A percentile compares a stretch with the other conserved stretches of the same genome.
Conservation (phyloP, 352 stramenopile species). For the Aphanomyces invadans region DNA sequence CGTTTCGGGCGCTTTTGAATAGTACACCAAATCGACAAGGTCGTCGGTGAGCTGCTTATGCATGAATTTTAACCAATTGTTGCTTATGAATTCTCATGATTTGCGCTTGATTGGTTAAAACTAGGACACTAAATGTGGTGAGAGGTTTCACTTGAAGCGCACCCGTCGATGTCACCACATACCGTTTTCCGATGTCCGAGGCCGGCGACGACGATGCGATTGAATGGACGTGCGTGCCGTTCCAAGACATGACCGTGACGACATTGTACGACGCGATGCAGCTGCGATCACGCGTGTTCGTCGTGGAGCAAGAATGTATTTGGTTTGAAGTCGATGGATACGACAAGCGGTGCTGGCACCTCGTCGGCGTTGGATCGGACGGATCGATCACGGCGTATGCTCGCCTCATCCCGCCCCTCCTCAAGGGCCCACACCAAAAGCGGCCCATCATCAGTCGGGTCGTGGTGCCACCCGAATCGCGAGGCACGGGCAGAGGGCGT, state of each 20-base stretch:
- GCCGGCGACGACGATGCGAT: neutral
- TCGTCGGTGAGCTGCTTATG: neutral
- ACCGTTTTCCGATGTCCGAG: neutral
- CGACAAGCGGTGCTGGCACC: slow-evolving; percentile 10
- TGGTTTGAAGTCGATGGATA: slow-evolving; percentile 11
- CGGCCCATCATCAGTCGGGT: slow-evolving; percentile 21
- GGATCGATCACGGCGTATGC: slow-evolving; percentile 5
- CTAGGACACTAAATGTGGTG: no score
- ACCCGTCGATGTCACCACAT: neutral
- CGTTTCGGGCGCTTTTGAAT: no score
- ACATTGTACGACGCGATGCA: slow-evolving; percentile 10
- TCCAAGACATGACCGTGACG: neutral
- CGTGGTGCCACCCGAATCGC: neutral
- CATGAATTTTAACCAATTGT: neutral
- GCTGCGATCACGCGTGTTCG: slow-evolving; percentile 12
- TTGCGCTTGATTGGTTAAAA: no score
- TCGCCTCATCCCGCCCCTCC: neutral
- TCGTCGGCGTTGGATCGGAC: neutral
- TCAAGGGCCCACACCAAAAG: slow-evolving; percentile 5
- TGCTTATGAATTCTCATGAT: neutral
- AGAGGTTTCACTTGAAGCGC: neutral
- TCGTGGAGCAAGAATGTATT: slow-evolving; percentile 18
- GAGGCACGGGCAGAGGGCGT: neutral
- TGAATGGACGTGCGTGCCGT: slow-evolving; percentile 16
- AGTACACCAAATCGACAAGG: neutral